Percentiles rank a stretch among this genome's conserved stretches.
phyloP scores from a whole-genome alignment of 108 stramenopile genomes.

The Cyclotella kingstonii region DNA sequence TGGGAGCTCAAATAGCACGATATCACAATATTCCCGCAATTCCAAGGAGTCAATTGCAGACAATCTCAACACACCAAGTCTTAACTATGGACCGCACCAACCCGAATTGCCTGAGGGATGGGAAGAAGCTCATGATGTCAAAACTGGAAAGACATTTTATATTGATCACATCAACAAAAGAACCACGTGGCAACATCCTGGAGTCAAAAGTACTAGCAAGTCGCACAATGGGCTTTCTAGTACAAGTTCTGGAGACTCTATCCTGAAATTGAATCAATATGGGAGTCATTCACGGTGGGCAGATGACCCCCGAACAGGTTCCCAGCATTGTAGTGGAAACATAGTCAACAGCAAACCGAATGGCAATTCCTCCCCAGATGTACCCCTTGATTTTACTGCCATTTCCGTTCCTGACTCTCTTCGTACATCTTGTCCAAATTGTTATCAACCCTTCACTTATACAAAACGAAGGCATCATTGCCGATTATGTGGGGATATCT shows the following conservation, averaged over 20 bases:
- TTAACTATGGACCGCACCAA: conserved; percentile 13
- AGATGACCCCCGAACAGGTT: conserved; percentile 5
- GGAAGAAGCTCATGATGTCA: conserved; percentile 79
- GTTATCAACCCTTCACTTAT: conserved; percentile 46
- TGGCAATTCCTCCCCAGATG: conserved; percentile 44
- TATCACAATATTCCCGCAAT: too few relatives aligned
- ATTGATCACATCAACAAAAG: conserved; percentile 82
- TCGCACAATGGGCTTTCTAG: background rate
- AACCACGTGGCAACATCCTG: conserved; percentile 65
- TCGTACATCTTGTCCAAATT: conserved; percentile 57
- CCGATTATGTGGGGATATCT: conserved; percentile 92
- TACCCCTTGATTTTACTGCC: conserved; percentile 65
- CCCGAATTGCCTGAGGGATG: conserved; percentile 69
- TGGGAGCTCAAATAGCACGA: too few relatives aligned
- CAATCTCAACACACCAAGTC: conserved; percentile 11
- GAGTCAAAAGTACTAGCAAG: too few relatives aligned
- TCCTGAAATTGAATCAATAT: conserved; percentile 16
- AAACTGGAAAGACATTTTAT: conserved; percentile 78
- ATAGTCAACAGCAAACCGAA: conserved; percentile 7
- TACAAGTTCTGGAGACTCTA: background rate
- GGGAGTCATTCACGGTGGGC: conserved; percentile 19
- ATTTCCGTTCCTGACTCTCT: conserved; percentile 65
- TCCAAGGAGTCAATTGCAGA: too few relatives aligned
- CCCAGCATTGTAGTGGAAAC: background rate
- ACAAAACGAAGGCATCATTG: conserved; percentile 91